A percentile compares a stretch with the other conserved stretches of the same genome.
Evolutionary conservation across 805 yeast genomes (phyloP).

Genomic region (Kuraishia ogatae): DNA sequence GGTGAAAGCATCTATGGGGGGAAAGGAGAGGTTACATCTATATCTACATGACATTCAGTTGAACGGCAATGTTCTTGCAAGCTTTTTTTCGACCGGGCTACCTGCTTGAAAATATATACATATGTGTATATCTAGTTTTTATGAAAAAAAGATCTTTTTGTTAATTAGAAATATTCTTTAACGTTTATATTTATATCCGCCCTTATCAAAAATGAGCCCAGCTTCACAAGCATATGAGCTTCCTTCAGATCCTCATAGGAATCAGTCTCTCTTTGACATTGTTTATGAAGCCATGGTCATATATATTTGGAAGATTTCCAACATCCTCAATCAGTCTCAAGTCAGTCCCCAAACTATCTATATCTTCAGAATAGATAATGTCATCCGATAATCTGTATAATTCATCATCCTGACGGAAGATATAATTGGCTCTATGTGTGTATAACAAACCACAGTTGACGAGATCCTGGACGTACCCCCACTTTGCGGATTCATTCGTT

Average conservation of each 20-base stretch:
- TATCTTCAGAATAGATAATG: neutral
- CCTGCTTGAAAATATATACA: neutral
- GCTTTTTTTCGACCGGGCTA: neutral
- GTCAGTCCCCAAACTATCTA: neutral
- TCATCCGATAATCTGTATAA: neutral
- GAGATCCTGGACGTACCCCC: constrained; percentile 40
- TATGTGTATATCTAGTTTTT: neutral
- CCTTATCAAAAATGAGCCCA: neutral
- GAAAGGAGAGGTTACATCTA: too few species aligned
- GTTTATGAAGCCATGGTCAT: constrained; percentile 38
- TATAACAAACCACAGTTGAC: constrained; percentile 21
- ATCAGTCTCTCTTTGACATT: constrained; percentile 29
- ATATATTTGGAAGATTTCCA: constrained; percentile 29
- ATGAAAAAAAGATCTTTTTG: constrained; percentile 3
- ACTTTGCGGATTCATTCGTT: constrained; percentile 45
- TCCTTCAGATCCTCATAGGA: constrained; percentile 2
- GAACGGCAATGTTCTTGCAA: neutral
- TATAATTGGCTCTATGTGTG: constrained; percentile 6
- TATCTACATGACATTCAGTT: too few species aligned
- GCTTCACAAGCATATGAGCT: neutral
- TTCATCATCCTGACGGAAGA: neutral
- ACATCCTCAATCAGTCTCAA: neutral
- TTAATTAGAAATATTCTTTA: constrained; percentile 1
- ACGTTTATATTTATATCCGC: neutral
- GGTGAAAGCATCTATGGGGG: neutral